Evolutionary conservation across 768 basidiomycete species (phyloP), one percentile per base, ranked within the genome.

Genomic region (Lactarius hatsudake): DNA sequence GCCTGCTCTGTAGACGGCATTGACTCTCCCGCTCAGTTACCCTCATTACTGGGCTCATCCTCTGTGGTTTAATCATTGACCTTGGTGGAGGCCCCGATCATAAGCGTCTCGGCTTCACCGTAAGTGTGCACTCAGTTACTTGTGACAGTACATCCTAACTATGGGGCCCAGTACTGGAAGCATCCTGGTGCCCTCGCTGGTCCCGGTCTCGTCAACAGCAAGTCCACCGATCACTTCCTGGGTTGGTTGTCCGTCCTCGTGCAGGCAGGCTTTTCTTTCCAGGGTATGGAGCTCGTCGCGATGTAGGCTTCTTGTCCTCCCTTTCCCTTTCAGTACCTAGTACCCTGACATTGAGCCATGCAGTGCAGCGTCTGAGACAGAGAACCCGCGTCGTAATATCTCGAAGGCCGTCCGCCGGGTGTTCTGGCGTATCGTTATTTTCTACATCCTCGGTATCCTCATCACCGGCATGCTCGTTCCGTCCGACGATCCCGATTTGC

Each of bases 401-500:
- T 80, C 85, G 28, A 90, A 86, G 73, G 91, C 91, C 28, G 86
- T 92, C 60, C 81, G 83, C 43, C 81, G 89, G 26, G 91, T 94
- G 5, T 91, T 93, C 75, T 91, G 86, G 78, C 87, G 94, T 68
- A 89, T 96, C 71, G 69, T 90, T 9, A 69, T 92, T 34, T 93
- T 93, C 82, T 93, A 93, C 71, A 81, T 91, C 67, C 78, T 90
- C 58, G 90, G 89, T 38, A 81, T 91, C 65, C 73, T 91, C 64
- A 84, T 90, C 74, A 86, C 89, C 45, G 91, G 91, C 66, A 86
- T 94, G 87, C 81, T 93, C 48, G 89, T 95, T 54, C 84, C 90
- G 1, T 90, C 82, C 70, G 79, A 87, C 72, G 86, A 93, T 74
- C 73, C 75, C 0, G 73, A 76, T 13, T 78, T 92, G 51, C 80